These are phyloP conservation scores for Beta vulgaris DNA, from an alignment of 148 eudicot genomes.

Conservation along the genomic window DNA sequence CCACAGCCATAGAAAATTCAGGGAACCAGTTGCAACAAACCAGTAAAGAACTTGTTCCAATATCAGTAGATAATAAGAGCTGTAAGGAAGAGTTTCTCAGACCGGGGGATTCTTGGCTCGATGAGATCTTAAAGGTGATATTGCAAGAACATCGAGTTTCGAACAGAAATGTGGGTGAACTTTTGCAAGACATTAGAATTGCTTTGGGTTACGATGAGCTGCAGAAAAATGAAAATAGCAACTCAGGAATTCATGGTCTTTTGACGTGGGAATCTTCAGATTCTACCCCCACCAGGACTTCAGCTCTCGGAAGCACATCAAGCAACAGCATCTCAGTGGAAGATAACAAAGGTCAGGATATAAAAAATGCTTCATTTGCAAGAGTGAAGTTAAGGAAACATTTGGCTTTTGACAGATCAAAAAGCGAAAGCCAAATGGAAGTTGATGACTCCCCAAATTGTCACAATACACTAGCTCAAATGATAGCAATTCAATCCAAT, in stretches of 20 bases:
- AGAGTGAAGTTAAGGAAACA: constrained; percentile 35
- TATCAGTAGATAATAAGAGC: constrained; percentile 29
- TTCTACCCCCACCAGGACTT: not conserved
- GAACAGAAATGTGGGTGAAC: constrained; percentile 51
- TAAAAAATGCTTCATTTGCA: constrained; percentile 23
- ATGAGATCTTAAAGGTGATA: constrained; percentile 46
- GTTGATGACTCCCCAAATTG: constrained; percentile 19
- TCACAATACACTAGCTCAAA: constrained; percentile 37
- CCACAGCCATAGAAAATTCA: constrained; percentile 10
- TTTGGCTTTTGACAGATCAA: constrained; percentile 32
- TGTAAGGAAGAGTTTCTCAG: not conserved
- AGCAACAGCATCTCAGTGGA: constrained; percentile 4
- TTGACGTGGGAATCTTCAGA: constrained; percentile 60
- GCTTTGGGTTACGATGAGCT: constrained; percentile 28
- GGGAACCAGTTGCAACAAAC: constrained; percentile 21
- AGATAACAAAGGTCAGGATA: not conserved
- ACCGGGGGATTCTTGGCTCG: constrained; percentile 48
- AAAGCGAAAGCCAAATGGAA: constrained; percentile 28
- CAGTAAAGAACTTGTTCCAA: constrained; percentile 41
- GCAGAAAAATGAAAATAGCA: constrained; percentile 2
- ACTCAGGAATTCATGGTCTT: constrained; percentile 46
- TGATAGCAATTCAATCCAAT: constrained; percentile 40
- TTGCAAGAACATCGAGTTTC: constrained; percentile 58
- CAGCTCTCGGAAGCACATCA: constrained; percentile 23
- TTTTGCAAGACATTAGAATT: constrained; percentile 56